Conservation (phyloP, 1,284 basidiomycete genomes). For the Ganoderma lucidum region DNA sequence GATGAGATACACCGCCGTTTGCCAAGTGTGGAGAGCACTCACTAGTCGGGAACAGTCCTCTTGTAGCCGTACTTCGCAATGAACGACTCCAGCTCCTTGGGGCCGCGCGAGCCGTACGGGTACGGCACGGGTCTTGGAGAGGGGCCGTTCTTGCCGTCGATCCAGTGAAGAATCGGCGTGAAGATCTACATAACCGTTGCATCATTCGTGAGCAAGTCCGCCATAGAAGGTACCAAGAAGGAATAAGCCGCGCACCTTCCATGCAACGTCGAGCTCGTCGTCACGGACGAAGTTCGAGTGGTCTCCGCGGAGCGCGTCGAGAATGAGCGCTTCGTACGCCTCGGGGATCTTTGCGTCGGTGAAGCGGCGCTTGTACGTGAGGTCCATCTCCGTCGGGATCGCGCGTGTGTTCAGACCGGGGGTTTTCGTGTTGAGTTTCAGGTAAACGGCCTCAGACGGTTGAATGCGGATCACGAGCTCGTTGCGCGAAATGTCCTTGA, state of each 20-base stretch:
- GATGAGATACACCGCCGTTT: neutral
- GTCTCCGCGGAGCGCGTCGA: constrained; percentile 89
- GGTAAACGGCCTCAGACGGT: constrained; percentile 92
- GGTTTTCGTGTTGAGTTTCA: constrained; percentile 94
- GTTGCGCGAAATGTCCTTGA: constrained; percentile 93
- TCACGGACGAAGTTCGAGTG: constrained; percentile 95
- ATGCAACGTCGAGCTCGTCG: constrained; percentile 94
- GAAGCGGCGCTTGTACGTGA: constrained; percentile 96
- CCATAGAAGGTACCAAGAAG: neutral
- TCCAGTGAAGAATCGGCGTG: constrained; percentile 95
- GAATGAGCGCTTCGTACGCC: constrained; percentile 92
- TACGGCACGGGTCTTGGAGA: constrained; percentile 80
- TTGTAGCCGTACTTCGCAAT: constrained; percentile 82
- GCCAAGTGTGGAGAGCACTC: constrained; percentile 43
- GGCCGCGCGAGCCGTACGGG: constrained; percentile 94
- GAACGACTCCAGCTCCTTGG: constrained; percentile 82
- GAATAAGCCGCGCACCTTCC: constrained; percentile 73
- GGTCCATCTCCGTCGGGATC: constrained; percentile 94
- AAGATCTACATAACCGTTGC: constrained; percentile 71
- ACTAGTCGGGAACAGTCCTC: constrained; percentile 77
- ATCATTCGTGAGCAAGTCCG: neutral
- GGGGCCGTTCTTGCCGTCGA: constrained; percentile 76
- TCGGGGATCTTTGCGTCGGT: constrained; percentile 89
- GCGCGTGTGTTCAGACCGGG: constrained; percentile 91
- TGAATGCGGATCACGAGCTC: constrained; percentile 97